phyloP scores from a whole-genome alignment of 345 rosid species.

The Sonneratia caseolaris region DNA sequence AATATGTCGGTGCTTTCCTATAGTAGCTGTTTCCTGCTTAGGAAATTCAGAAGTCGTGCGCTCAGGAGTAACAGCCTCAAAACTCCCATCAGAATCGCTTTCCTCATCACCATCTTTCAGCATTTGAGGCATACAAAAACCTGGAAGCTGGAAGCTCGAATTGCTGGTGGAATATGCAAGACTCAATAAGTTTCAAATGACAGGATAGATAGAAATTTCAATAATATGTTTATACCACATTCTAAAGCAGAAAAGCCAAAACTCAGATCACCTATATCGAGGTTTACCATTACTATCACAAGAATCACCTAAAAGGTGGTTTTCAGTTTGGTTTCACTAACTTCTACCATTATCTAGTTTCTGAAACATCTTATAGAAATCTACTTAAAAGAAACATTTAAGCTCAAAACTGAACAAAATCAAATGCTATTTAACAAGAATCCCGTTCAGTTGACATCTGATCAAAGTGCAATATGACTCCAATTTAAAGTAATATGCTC shows the following conservation, averaged over 20 bases:
- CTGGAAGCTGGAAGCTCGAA: slow-evolving; percentile 93
- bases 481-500: neutral
- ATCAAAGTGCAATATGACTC: neutral
- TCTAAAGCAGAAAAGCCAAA: neutral
- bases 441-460: neutral
- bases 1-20: slow-evolving; percentile 58
- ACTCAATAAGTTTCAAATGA: neutral
- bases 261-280: neutral
- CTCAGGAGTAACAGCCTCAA: slow-evolving; percentile 96
- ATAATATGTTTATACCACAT: neutral
- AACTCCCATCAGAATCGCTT: slow-evolving; percentile 87
- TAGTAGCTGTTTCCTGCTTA: slow-evolving; percentile 31
- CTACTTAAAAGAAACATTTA: no score
- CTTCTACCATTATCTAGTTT: neutral
- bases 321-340: neutral
- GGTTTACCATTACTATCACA: neutral
- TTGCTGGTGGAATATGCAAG: slow-evolving; percentile 39
- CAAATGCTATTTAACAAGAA: no score
- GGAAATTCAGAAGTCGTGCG: slow-evolving; percentile 34
- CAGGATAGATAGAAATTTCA: no score
- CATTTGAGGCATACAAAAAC: slow-evolving; percentile 88
- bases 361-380: no score
- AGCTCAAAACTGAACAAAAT: no score
- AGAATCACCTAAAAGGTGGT: no score
- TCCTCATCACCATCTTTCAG: slow-evolving; percentile 68